These are phyloP conservation scores for Rhinocladiella similis DNA, from an alignment of 2,329 filamentous ascomycete genomes.

Conservation along the genomic window DNA sequence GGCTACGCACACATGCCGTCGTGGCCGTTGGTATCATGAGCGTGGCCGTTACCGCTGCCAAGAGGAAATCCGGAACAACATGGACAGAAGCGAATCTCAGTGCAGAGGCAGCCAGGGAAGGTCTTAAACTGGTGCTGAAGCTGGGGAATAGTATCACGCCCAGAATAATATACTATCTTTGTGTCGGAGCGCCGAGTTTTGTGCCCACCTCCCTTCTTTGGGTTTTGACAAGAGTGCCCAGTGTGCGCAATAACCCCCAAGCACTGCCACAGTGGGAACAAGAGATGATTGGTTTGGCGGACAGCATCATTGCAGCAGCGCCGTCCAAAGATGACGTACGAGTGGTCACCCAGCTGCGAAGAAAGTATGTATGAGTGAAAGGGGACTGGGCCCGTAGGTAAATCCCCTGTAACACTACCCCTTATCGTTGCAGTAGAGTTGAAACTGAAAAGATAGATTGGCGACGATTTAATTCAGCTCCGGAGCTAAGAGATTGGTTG, in stretches of 20 bases:
- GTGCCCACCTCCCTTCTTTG: conserved; percentile 10
- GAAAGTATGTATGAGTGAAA: conserved; percentile 11
- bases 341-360: conserved; percentile 2
- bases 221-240: conserved; percentile 9
- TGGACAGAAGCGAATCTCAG: conserved; percentile 10
- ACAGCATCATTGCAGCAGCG: conserved; percentile 13
- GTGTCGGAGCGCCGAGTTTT: conserved; percentile 11
- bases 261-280: conserved; percentile 10
- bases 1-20: conserved; percentile 17
- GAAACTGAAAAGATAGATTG: too few species aligned
- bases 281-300: conserved; percentile 11
- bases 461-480: conserved; percentile 7
- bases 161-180: conserved; percentile 8
- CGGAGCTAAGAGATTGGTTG: conserved; percentile 10
- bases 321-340: conserved; percentile 8
- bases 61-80: conserved; percentile 9
- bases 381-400: too few species aligned
- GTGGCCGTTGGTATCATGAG: conserved; percentile 11
- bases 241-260: conserved; percentile 12
- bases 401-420: too few species aligned
- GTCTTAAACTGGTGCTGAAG: conserved; percentile 2
- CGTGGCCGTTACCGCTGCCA: conserved; percentile 8
- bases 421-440: too few species aligned
- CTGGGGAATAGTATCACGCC: conserved; percentile 10
- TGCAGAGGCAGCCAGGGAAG: conserved; percentile 4